These are phyloP conservation scores for Schizochytrium sp. DNA, from an alignment of 108 stramenopile species.

Conservation along the genomic window DNA sequence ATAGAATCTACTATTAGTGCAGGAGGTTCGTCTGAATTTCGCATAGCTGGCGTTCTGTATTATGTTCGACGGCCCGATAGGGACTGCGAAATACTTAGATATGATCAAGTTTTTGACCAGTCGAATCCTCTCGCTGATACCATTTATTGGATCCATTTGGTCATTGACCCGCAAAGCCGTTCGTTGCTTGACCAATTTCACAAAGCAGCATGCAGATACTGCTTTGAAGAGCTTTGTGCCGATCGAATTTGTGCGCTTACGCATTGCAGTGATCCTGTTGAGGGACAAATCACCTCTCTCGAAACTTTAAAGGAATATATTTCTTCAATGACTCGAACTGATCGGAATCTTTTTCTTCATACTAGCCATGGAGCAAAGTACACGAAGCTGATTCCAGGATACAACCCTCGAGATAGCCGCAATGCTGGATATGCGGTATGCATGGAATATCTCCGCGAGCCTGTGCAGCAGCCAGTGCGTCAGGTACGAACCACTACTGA, in stretches of 20 bases:
- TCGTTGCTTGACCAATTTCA: slow-evolving; percentile 26
- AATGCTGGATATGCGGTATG: slow-evolving; percentile 27
- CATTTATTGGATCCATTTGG: slow-evolving; percentile 20
- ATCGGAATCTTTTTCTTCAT: slow-evolving; percentile 45
- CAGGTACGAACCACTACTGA: too few species aligned
- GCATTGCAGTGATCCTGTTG: slow-evolving; percentile 1
- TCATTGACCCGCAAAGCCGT: slow-evolving; percentile 6
- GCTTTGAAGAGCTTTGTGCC: neutral
- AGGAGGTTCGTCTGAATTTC: neutral
- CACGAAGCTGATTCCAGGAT: neutral
- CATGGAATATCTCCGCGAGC: neutral
- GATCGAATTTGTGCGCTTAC: slow-evolving; percentile 7
- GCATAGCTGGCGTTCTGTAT: neutral
- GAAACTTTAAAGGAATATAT: neutral
- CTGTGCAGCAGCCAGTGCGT: too few species aligned
- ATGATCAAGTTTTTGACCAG: neutral
- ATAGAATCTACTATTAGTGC: neutral
- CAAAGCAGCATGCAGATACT: slow-evolving; percentile 2
- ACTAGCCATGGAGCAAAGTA: slow-evolving; percentile 24
- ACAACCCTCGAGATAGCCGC: slow-evolving; percentile 12
- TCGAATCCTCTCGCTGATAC: slow-evolving; percentile 15
- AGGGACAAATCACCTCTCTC: neutral
- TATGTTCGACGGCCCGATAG: neutral
- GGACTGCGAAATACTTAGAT: neutral
- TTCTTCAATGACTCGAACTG: neutral